phyloP scores from a whole-genome alignment of 2,329 filamentous ascomycete species.

The Didymella lethalis region DNA sequence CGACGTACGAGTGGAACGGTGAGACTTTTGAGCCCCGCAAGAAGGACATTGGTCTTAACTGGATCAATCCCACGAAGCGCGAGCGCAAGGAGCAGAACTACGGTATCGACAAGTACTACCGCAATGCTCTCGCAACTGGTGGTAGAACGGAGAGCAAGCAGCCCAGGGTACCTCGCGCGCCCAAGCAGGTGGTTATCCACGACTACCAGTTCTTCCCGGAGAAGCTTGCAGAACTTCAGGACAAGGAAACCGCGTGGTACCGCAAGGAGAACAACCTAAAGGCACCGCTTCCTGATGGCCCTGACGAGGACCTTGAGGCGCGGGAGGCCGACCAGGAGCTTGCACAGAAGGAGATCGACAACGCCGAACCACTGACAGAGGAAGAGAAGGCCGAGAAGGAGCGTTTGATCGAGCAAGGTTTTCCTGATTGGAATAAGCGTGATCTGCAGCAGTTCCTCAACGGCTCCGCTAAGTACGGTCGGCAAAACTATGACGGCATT shows the following conservation, averaged over 20 bases:
- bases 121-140: slow-evolving; percentile 85
- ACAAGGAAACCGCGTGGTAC: slow-evolving; percentile 94
- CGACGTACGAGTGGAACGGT: slow-evolving; percentile 98
- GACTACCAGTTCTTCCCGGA: slow-evolving; percentile 98
- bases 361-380: slow-evolving; percentile 85
- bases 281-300: slow-evolving; percentile 84
- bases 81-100: slow-evolving; percentile 98
- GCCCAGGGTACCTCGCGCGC: slow-evolving; percentile 92
- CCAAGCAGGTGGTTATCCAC: slow-evolving; percentile 89
- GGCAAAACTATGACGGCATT: slow-evolving; percentile 84
- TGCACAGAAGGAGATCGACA: slow-evolving; percentile 92
- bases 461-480: slow-evolving; percentile 90
- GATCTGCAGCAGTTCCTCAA: slow-evolving; percentile 99
- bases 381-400: slow-evolving; percentile 90
- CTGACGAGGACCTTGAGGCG: slow-evolving; percentile 84
- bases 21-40: slow-evolving; percentile 86
- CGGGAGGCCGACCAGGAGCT: slow-evolving; percentile 86
- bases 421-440: slow-evolving; percentile 92
- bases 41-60: slow-evolving; percentile 89
- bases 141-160: slow-evolving; percentile 82
- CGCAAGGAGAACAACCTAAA: slow-evolving; percentile 97
- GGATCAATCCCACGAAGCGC: slow-evolving; percentile 98
- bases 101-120: slow-evolving; percentile 98
- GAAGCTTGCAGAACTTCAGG: slow-evolving; percentile 84
- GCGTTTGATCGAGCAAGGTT: slow-evolving; percentile 80